Evolutionary conservation across 306 rosid genomes (phyloP), one percentile per base, ranked within the genome.

Genomic region (Leucaena leucocephala): DNA sequence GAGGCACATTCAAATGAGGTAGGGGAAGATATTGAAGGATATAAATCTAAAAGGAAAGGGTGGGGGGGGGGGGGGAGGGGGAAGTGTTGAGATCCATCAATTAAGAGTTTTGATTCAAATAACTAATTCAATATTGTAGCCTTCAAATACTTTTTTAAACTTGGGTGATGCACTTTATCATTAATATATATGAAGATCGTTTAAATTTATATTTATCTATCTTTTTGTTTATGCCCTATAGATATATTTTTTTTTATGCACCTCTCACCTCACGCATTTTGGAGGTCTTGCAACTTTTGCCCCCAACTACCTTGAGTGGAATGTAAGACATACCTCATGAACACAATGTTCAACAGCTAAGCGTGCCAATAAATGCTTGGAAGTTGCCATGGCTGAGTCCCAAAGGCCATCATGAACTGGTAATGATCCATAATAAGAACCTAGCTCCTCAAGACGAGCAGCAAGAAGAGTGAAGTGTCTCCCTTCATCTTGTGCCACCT

Each of bases 401-500:
- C 97, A 92, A 17, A 91, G 94, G 69, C 98, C 97, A 71, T 91
- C 97, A 33, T 94, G 97, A 68, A 88, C 93, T 0, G 93, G 91
- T 57, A 90, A 86, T 42, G 97, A 94, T 77, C 97, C 97, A 70
- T 91, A 94, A 65, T 75, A 86, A 58, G 95, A 92, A 50, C 95
- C 92, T 49, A 94, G 84, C 88, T 89, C 88, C 88, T 86, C 83
- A 44, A 91, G 97, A 45, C 92, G 80, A 4, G 93, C 75, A 16
- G 92, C 94, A 35, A 92, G 92, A 44, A 92, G 97, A 65, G 87
- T 87, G 86, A 94, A 92, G 81, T 91, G 97, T 15, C 91, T 76
- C 61, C 97, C 97, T 87, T 94, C 97, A 59, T 92, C 97, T 81
- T 90, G 94, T 27, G 98, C 97, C 52, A 92, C 94, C 88, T 84